Conservation (phyloP, 2,329 filamentous ascomycete genomes). For the Orbilia brochopaga region DNA sequence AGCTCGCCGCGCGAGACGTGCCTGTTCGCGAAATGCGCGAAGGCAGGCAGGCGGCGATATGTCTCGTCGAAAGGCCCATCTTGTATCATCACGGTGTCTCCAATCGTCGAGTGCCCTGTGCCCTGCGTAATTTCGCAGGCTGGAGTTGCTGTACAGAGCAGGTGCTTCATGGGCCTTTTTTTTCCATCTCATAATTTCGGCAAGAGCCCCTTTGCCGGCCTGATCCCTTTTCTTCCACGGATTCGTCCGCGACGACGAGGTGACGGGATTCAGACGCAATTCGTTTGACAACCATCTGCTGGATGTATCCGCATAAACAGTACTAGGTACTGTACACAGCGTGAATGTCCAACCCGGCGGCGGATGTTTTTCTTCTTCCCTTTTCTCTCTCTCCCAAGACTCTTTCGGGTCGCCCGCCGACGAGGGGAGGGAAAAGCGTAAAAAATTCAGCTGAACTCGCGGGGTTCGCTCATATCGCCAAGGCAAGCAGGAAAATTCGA, state of each 20-base stretch:
- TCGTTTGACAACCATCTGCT: conserved; percentile 37
- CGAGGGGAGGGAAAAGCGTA: too few relatives aligned
- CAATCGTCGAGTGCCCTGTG: conserved; percentile 15
- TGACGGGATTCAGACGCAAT: conserved; percentile 50
- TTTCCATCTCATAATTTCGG: conserved; percentile 33
- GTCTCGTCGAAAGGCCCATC: conserved; percentile 37
- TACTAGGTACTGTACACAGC: too few relatives aligned
- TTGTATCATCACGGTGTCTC: conserved; percentile 40
- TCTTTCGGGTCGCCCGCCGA: not conserved
- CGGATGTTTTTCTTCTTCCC: conserved; percentile 10
- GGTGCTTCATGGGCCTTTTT: conserved; percentile 17
- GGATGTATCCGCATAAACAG: conserved; percentile 8
- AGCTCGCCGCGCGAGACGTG: conserved; percentile 7
- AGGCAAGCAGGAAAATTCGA: conserved; percentile 25
- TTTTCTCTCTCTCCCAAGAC: conserved; percentile 2
- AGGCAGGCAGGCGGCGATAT: conserved; percentile 27
- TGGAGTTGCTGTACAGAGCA: conserved; percentile 46
- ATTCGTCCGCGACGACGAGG: conserved; percentile 39
- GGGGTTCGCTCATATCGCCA: conserved; percentile 10
- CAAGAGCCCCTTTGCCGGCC: conserved; percentile 14
- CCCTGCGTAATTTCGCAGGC: conserved; percentile 47
- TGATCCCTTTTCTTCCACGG: conserved; percentile 26
- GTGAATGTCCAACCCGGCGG: conserved; percentile 19
- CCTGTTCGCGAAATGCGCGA: conserved; percentile 1
- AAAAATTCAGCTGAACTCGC: conserved; percentile 1